Evolutionary conservation across 2,329 filamentous ascomycete genomes (phyloP), one percentile per base, ranked within the genome.

Genomic region (Alternaria sp.): DNA sequence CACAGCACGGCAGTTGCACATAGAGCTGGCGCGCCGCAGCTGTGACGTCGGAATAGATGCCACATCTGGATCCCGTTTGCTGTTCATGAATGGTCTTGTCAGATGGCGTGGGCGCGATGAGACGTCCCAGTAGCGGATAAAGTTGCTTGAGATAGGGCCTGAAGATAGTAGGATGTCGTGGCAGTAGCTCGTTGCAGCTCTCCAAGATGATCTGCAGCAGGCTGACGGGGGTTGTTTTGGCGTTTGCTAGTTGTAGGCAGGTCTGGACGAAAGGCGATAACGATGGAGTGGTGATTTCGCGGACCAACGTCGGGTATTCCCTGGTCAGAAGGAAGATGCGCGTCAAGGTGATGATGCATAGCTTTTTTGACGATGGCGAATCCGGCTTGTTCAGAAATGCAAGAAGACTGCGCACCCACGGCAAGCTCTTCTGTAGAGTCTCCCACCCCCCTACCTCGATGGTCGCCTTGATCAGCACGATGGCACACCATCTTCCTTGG

Each of bases 391-490:
- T 88, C 36, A 97, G 76, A 53, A 96, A 85, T 1, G 85, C 84
- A 51, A 97, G 78, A 31, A 97, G 80, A n/a, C 86, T 88, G 66
- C 86, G 83, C 61, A 95, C 88, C 91, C 94, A 97, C 3, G 88
- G 83, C 68, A 88, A 87, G 33, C 86, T 86, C 52, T 86, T 87
- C 62, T 88, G 87, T 58, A 97, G 82, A 57, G 90, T 86, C 72
- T 96, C 92, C 87, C 90, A 92, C 44, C 92, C 92, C 24, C 93
- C 93, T 39, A 90, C 86, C 69, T 97, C 93, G 41, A 97, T 82
- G 4, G 89, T 82, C 4, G 90, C 86, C 79, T 97, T 97, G 76
- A 93, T 85, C 48, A 97, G 79, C 14, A 90, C 88, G 41, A 91
- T 86, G 6, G 89, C 93, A 17, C 88, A 85, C 80, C 94, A 96